A percentile compares a stretch with the other conserved stretches of the same genome.
These are phyloP conservation scores for Calonectria leucothoes DNA, from an alignment of 2,329 filamentous ascomycete species.

Conservation along the genomic window DNA sequence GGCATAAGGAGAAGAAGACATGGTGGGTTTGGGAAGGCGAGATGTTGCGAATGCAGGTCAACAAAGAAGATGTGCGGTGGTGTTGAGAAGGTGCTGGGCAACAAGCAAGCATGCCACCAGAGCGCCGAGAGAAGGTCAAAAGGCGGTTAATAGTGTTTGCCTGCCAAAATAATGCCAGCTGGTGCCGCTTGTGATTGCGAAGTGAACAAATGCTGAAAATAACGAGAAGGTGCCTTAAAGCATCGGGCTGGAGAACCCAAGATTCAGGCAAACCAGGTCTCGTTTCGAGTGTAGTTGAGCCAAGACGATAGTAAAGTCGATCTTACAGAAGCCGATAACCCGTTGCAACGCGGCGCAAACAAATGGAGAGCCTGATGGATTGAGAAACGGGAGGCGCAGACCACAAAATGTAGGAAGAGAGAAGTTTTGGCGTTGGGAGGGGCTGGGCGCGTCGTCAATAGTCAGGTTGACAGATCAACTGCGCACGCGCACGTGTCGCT, in stretches of 20 bases:
- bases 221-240: background rate
- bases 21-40: background rate
- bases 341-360: background rate
- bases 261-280: background rate
- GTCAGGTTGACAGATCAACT: background rate
- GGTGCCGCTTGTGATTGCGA: background rate
- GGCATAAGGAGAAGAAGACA: constrained; percentile 11
- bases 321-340: constrained; percentile 13
- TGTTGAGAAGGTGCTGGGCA: background rate
- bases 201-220: background rate
- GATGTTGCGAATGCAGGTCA: background rate
- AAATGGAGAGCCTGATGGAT: background rate
- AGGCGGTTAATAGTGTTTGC: background rate
- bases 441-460: constrained; percentile 9
- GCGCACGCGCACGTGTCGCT: background rate
- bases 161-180: background rate
- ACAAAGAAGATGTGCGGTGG: constrained; percentile 7
- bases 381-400: background rate
- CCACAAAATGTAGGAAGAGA: background rate
- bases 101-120: background rate
- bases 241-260: background rate
- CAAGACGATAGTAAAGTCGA: background rate
- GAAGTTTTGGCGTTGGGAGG: background rate
- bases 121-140: background rate
- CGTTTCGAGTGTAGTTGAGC: background rate